Percentiles rank a stretch among this genome's conserved stretches.
These are phyloP conservation scores for Neodidymelliopsis sp. DNA, from an alignment of 2,329 filamentous ascomycete species.

Conservation along the genomic window DNA sequence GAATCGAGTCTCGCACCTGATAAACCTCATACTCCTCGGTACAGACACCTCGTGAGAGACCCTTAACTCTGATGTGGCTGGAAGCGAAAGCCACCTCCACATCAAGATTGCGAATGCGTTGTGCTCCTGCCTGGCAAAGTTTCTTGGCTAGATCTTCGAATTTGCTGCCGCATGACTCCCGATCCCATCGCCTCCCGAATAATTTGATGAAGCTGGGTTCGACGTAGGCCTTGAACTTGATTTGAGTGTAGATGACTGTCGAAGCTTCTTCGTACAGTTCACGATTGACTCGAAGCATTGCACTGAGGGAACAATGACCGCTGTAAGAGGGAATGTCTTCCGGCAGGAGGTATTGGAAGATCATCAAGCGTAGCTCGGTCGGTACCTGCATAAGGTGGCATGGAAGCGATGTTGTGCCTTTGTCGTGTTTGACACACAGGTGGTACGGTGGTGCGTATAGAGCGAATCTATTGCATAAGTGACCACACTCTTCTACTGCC, in stretches of 20 bases:
- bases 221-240: slow-evolving; percentile 11
- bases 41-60: background rate
- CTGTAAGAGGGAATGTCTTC: no score
- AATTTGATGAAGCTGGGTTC: background rate
- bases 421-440: slow-evolving; percentile 21
- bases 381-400: slow-evolving; percentile 25
- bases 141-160: background rate
- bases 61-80: background rate
- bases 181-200: slow-evolving; percentile 3
- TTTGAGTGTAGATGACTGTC: slow-evolving; percentile 20
- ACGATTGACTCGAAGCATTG: slow-evolving; percentile 20
- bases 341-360: slow-evolving; percentile 26
- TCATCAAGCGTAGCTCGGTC: slow-evolving; percentile 25
- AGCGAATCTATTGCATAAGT: slow-evolving; percentile 18
- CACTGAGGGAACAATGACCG: no score
- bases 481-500: slow-evolving; percentile 24
- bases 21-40: slow-evolving; percentile 17
- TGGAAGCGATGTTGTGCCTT: slow-evolving; percentile 18
- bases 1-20: slow-evolving; percentile 11
- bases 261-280: slow-evolving; percentile 23
- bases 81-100: background rate
- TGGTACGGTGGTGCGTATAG: slow-evolving; percentile 13
- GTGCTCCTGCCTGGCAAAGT: slow-evolving; percentile 5
- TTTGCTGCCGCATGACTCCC: background rate
- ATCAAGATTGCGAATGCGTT: slow-evolving; percentile 6